phyloP scores from a whole-genome alignment of 306 rosid genomes.

The Alnus rubra region DNA sequence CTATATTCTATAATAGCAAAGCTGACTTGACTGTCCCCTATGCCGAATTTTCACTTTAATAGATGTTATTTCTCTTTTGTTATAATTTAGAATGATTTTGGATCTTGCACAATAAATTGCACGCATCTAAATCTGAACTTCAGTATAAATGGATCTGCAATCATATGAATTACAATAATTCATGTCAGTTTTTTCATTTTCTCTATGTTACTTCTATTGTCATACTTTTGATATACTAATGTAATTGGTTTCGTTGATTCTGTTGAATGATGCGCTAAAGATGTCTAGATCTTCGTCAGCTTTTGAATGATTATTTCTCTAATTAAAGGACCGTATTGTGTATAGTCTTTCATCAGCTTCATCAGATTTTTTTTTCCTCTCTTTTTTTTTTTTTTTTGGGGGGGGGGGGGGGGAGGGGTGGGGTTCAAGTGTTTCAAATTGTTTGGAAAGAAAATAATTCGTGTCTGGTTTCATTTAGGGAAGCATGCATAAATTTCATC shows the following conservation, averaged over 20 bases:
- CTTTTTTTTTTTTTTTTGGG: too few relatives aligned
- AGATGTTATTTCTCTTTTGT: neutral
- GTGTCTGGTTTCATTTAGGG: constrained; percentile 50
- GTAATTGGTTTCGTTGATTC: neutral
- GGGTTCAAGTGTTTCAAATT: neutral
- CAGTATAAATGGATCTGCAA: neutral
- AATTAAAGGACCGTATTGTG: neutral
- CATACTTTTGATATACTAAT: neutral
- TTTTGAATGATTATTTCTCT: neutral
- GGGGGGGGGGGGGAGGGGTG: too few relatives aligned
- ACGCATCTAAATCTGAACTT: neutral
- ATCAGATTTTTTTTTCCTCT: neutral
- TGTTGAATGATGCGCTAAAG: neutral
- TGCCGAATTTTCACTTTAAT: neutral
- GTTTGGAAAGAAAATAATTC: constrained; percentile 20
- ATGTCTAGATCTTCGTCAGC: neutral
- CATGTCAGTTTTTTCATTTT: neutral
- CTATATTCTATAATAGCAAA: too few relatives aligned
- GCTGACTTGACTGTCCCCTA: neutral
- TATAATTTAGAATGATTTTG: neutral
- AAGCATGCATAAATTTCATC: constrained; percentile 86
- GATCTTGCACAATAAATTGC: neutral
- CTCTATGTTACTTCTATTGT: neutral
- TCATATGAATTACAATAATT: neutral
- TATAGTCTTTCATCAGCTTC: neutral